These are phyloP conservation scores for Dendrocalamus latiflorus DNA, from an alignment of 202 grass and related monocot genomes.

Conservation along the genomic window DNA sequence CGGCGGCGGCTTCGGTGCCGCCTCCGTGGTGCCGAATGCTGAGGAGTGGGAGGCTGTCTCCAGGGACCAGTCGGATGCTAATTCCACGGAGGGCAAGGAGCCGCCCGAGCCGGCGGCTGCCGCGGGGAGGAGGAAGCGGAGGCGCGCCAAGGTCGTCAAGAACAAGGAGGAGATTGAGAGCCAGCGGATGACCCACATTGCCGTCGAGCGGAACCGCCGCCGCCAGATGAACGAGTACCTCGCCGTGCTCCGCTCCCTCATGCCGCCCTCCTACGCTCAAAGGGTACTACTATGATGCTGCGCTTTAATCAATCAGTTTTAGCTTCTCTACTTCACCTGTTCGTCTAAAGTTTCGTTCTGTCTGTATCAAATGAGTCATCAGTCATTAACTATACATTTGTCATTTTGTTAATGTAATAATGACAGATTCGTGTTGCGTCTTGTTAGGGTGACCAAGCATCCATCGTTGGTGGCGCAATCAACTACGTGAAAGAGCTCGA, in stretches of 20 bases:
- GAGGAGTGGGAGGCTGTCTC: too few relatives aligned
- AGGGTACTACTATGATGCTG: too few relatives aligned
- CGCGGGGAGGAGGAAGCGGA: neutral
- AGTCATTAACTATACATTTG: neutral
- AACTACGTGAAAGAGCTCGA: slow-evolving; percentile 76
- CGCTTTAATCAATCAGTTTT: too few relatives aligned
- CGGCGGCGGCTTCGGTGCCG: too few relatives aligned
- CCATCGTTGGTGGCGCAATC: too few relatives aligned
- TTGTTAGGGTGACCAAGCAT: slow-evolving; percentile 66
- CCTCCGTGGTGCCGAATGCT: too few relatives aligned
- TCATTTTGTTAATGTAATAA: neutral
- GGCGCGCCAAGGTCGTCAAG: slow-evolving; percentile 20
- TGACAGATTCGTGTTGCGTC: neutral
- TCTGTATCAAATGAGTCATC: too few relatives aligned
- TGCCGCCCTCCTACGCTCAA: slow-evolving; percentile 40
- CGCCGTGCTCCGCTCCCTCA: slow-evolving; percentile 44
- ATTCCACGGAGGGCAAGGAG: too few relatives aligned
- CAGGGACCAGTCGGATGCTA: too few relatives aligned
- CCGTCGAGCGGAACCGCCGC: slow-evolving; percentile 56
- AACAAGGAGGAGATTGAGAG: slow-evolving; percentile 49
- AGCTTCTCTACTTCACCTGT: too few relatives aligned
- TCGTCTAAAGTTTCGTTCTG: too few relatives aligned
- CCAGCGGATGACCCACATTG: slow-evolving; percentile 51
- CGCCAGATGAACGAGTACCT: slow-evolving; percentile 61
- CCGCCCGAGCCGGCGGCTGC: neutral